Evolutionary conservation across 2,329 filamentous ascomycete genomes (phyloP), one percentile per base, ranked within the genome.

Genomic region (Cyanodermella asteris): DNA sequence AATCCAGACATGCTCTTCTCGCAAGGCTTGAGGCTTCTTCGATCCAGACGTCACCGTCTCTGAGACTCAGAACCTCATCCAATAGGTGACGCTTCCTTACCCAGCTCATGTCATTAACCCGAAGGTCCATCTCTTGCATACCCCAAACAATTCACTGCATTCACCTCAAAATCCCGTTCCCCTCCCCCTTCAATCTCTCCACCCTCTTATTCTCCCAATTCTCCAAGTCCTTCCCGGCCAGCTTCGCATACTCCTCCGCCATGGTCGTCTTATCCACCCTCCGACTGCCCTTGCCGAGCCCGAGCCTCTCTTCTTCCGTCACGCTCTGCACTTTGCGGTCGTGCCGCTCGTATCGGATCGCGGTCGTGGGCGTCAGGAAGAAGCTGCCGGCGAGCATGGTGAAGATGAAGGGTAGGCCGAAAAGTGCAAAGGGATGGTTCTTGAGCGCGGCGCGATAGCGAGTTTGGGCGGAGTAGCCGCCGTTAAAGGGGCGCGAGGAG

Each of bases 161-260:
- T 16, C 27, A 24, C 59, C 48, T 73, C 36, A 91, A 46, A 25
- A 77, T 64, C 17, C 84, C 84, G 46, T 97, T 84, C 31, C 67
- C 74, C 49, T 97, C 90, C 36, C 87, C 87, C 12, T 77, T 71
- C 31, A 93, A 61, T 44, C 87, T 61, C 54, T 91, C 70, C 7
- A 94, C 81, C 26, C 90, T 69, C 51, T 87, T 90, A 52, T 94
- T 87, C 47, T 94, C 84, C 87, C 87, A 97, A 43, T 80, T 65
- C 41, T 97, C 84, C 32, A 94, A 53, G 44, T 94, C 87, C 48
- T 90, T 91, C 16, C 77, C 18, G 24, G 25, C 28, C 26, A 36
- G 20, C 19, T 31, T 22, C 36, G 56, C 56, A 37, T 56, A 59
- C 38, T 58, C 55, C 31, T 55, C 48, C 22, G n/a, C 25, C n/a